Conservation (phyloP, 1,139 yeast genomes). For the Sugiyamaella xylanicola region DNA sequence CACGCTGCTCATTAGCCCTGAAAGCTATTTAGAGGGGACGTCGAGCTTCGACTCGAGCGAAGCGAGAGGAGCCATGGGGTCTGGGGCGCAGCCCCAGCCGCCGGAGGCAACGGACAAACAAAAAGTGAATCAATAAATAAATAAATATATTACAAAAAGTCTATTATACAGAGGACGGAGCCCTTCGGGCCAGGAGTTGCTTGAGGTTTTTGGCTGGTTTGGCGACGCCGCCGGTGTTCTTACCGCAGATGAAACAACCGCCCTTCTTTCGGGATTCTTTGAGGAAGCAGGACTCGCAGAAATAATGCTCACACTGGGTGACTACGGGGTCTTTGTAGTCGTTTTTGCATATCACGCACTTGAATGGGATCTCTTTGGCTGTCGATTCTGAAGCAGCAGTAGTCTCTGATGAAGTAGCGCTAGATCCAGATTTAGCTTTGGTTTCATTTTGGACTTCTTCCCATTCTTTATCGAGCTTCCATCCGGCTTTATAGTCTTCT, state of each 20-base stretch:
- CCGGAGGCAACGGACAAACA: slow-evolving; percentile 1
- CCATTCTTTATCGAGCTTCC: slow-evolving; percentile 77
- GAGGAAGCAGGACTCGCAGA: slow-evolving; percentile 66
- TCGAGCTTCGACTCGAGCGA: slow-evolving; percentile 2
- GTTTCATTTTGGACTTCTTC: slow-evolving; percentile 42
- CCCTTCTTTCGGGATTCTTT: slow-evolving; percentile 50
- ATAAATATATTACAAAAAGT: slow-evolving; percentile 3
- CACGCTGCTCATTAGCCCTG: too few relatives aligned
- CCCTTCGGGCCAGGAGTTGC: slow-evolving; percentile 19
- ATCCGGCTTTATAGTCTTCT: slow-evolving; percentile 78
- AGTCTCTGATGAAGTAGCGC: slow-evolving; percentile 9
- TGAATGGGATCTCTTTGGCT: slow-evolving; percentile 52
- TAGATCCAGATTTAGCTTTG: slow-evolving; percentile 21
- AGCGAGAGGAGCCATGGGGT: slow-evolving; percentile 6
- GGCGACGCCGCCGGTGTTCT: slow-evolving; percentile 34
- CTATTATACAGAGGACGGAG: neutral
- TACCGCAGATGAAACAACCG: slow-evolving; percentile 58
- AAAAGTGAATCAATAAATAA: slow-evolving; percentile 1
- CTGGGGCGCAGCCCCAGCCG: slow-evolving; percentile 3
- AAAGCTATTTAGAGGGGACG: too few relatives aligned
- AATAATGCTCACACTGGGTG: slow-evolving; percentile 67
- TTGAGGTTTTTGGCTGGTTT: slow-evolving; percentile 33
- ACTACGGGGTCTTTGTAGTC: slow-evolving; percentile 61
- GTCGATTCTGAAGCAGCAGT: neutral
- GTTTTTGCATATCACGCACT: slow-evolving; percentile 63